Evolutionary conservation across 2,329 filamentous ascomycete genomes (phyloP).

Genomic region (Neofusicoccum laricinum): DNA sequence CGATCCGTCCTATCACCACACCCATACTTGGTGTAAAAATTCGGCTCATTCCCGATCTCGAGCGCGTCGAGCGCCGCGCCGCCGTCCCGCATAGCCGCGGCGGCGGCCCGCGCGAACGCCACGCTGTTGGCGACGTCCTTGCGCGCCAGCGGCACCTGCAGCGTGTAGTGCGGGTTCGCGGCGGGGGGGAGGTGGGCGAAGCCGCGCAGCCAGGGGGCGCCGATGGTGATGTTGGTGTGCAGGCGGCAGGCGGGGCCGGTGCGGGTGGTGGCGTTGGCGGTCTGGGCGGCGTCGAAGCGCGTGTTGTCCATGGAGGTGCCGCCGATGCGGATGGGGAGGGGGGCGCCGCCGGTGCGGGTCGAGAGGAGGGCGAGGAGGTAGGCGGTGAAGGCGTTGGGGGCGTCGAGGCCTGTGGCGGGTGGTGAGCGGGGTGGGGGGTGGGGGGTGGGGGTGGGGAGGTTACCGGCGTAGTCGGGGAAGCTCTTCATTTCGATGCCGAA

Average conservation of each 20-base stretch:
- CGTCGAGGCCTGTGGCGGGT: background rate
- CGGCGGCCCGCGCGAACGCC: background rate
- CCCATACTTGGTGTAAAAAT: background rate
- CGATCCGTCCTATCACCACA: background rate
- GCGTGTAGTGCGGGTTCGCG: background rate
- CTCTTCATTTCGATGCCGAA: background rate
- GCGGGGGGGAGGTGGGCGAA: background rate
- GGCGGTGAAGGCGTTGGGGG: background rate
- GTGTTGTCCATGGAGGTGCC: background rate
- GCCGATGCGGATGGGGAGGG: background rate
- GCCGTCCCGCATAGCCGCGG: background rate
- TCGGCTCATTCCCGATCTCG: background rate
- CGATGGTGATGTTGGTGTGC: background rate
- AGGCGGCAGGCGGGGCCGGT: background rate
- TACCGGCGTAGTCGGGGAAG: background rate
- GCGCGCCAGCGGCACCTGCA: background rate
- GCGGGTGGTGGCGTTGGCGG: background rate
- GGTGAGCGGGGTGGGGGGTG: too few relatives aligned
- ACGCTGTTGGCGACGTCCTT: background rate
- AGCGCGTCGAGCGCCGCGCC: background rate
- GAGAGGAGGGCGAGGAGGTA: background rate
- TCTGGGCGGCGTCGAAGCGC: background rate
- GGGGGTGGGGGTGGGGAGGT: too few relatives aligned
- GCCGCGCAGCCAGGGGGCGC: background rate
- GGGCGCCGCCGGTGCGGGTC: background rate